Percentiles rank a stretch among this genome's conserved stretches.
Conservation (phyloP, 345 rosid species). For the Gossypium bickii region DNA sequence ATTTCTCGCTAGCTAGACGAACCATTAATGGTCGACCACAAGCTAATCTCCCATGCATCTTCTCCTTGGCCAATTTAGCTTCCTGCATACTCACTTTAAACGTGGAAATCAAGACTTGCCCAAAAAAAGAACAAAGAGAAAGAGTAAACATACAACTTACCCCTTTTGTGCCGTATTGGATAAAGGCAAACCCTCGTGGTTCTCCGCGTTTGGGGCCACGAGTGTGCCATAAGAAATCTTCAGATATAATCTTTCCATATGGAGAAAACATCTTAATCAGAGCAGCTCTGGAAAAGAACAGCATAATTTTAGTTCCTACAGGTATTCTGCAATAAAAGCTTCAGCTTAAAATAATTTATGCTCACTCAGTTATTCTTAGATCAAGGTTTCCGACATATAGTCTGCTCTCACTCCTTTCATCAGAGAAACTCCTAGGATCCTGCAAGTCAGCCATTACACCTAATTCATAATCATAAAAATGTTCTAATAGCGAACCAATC, state of each 20-base stretch:
- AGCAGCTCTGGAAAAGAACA: conserved; percentile 52
- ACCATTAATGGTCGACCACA: conserved; percentile 86
- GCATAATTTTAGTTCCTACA: not conserved
- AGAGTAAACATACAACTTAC: conserved; percentile 41
- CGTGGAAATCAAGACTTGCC: conserved; percentile 56
- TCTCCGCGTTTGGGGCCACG: conserved; percentile 90
- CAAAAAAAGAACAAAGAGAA: not conserved
- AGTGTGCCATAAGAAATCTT: conserved; percentile 91
- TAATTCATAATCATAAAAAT: not conserved
- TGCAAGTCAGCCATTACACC: conserved; percentile 27
- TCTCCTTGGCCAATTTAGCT: conserved; percentile 80
- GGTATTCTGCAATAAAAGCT: not conserved
- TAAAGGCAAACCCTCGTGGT: conserved; percentile 84
- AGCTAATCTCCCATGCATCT: conserved; percentile 90
- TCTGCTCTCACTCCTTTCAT: conserved; percentile 63
- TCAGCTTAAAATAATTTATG: not conserved
- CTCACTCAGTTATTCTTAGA: conserved; percentile 85
- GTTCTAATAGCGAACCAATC: not conserved
- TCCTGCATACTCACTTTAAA: conserved; percentile 96
- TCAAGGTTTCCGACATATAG: conserved; percentile 83
- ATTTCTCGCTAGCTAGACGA: conserved; percentile 76
- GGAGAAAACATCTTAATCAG: conserved; percentile 90
- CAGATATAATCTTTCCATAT: conserved; percentile 74
- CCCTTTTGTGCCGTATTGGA: conserved; percentile 75
- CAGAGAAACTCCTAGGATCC: conserved; percentile 46